Percentiles rank a stretch among this genome's conserved stretches.
These are phyloP conservation scores for Hippophae tibetana DNA, from an alignment of 306 rosid species.

Conservation along the genomic window DNA sequence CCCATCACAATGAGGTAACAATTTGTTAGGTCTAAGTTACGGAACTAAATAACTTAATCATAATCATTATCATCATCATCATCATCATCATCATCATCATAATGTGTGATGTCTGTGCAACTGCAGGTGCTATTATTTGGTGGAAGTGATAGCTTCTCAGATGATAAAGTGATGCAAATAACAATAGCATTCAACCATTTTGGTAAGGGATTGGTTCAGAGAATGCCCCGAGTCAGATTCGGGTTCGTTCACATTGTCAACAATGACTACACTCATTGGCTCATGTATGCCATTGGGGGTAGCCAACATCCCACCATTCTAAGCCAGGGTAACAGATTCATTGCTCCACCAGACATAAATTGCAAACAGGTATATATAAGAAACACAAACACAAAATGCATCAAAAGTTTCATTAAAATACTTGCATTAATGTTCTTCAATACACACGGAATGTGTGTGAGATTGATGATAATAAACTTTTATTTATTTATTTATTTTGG, in stretches of 20 bases:
- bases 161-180: constrained; percentile 31
- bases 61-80: not conserved
- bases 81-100: not conserved
- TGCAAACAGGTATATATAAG: constrained; percentile 30
- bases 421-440: not conserved
- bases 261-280: constrained; percentile 39
- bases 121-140: constrained; percentile 50
- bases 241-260: constrained; percentile 47
- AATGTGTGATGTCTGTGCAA: not conserved
- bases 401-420: not conserved
- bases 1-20: constrained; percentile 38
- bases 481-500: constrained; percentile 3
- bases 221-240: constrained; percentile 55
- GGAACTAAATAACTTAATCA: not conserved
- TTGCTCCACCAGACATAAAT: constrained; percentile 18
- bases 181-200: constrained; percentile 54
- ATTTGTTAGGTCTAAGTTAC: not conserved
- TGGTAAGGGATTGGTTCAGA: constrained; percentile 45
- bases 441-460: not conserved
- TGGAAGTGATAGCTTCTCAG: constrained; percentile 23
- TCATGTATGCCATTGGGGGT: constrained; percentile 54
- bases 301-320: constrained; percentile 42
- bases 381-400: not conserved
- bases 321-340: constrained; percentile 50
- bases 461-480: not conserved